Percentiles rank a stretch among this genome's conserved stretches.
Evolutionary conservation across 2,329 filamentous ascomycete genomes (phyloP).

Genomic region (Pestalotiopsis sp.): DNA sequence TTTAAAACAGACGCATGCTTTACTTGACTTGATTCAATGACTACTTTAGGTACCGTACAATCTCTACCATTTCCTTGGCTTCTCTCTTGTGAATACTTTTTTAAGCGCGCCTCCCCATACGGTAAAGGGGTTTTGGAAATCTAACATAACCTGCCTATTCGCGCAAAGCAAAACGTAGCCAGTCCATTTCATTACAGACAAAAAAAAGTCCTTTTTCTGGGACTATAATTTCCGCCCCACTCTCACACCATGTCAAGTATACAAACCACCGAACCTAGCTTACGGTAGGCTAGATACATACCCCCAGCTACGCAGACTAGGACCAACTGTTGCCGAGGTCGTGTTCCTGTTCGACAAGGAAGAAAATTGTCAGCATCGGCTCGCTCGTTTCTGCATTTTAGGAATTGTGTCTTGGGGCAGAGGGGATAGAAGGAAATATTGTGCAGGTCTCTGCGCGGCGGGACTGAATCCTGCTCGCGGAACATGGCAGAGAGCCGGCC

Average conservation of each 20-base stretch:
- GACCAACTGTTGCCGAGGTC: slow-evolving; percentile 4
- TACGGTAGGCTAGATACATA: no score
- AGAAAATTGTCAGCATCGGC: background rate
- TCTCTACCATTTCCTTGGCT: no score
- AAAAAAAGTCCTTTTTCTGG: background rate
- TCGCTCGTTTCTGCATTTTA: background rate
- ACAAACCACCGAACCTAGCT: no score
- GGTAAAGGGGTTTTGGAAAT: no score
- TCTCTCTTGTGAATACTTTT: no score
- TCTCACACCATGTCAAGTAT: background rate
- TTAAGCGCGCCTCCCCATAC: no score
- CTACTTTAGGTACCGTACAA: no score
- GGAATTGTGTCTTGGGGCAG: background rate
- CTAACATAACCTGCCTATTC: no score
- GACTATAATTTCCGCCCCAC: background rate
- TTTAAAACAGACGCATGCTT: no score
- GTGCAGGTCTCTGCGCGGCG: background rate
- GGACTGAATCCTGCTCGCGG: no score
- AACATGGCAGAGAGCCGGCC: background rate
- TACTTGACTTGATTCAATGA: no score
- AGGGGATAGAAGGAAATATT: background rate
- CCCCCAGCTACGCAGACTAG: background rate
- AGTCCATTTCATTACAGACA: background rate
- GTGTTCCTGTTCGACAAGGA: background rate
- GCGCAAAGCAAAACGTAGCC: background rate